Base-by-base conservation (phyloP, 768 basidiomycete species). In the Phlegmacium glaucopus region DNA sequence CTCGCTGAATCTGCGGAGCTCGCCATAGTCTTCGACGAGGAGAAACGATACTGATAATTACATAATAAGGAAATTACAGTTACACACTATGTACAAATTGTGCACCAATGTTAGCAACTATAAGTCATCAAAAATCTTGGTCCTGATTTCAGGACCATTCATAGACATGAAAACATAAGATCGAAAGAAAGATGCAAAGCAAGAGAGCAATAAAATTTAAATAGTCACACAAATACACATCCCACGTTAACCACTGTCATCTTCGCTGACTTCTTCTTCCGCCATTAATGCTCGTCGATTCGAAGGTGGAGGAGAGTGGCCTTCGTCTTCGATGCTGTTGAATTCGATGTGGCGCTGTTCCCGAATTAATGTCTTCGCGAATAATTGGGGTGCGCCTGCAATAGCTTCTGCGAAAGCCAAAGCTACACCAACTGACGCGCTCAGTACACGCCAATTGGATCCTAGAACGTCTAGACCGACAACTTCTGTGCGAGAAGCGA, bases 341-440 rank as follows among this genome's bases (percentile, higher is more conserved):
- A 44, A 41, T 6, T 11, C 39, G 45, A 58, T 52, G 6, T 48
- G 42, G 26, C 50, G 56, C 41, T 61, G 59, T 42, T 72, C 64
- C 10, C 40, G 55, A 10, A 61, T 39, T 11, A 68, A 51, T 2
- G 60, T 61, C 39, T 64, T 55, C 6, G 65, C 67, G 40, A 70
- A 65, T 1, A 53, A 53, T 26, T 62, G 61, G 3, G 82, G 80
- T 0, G 79, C 75, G 8, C 54, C 59, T 15, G 70, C 68, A 44
- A 87, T 76, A 0, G 80, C 81, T 61, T 87, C 85, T 1, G 83
- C 79, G 53, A 85, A 83, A 2, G 85, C 79, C 56, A 86, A 85
- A 0, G 82, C 82, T 9, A 82, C 72, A 8, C 74, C 72, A 26
- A 85, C 64, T 4, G 72, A 64, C 0, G 85, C 80, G 38, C 64